Evolutionary conservation across 2,329 filamentous ascomycete genomes (phyloP), one percentile per base, ranked within the genome.

Genomic region (Pestalotiopsis sp.): DNA sequence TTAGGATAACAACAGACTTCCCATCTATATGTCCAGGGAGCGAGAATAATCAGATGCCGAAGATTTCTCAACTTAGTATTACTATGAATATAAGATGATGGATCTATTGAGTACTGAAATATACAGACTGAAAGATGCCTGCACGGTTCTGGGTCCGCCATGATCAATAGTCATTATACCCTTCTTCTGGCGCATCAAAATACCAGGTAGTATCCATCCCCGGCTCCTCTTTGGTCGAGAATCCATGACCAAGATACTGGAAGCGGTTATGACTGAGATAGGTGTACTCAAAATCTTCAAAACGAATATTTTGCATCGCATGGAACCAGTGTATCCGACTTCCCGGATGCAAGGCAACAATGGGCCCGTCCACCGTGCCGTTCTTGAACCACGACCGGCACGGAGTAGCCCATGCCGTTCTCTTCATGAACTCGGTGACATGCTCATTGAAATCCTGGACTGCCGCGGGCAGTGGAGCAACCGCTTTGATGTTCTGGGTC

Each of bases 331-430:
- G 61, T 23, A 63, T 23, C 17, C 61, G 25, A 41, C 61, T 63
- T 12, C 61, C 61, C 0, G 61, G 61, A 11, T 63, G 36, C n/a
- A 63, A n/a, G 2, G 25, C 61, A 4, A 63, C 61, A 20, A 38
- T 23, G 17, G 45, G 45, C 5, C 61, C 61, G 14, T 27, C 36
- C 0, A 36, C 61, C 27, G 25, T 36, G 61, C 61, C 61, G 11
- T 63, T 63, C 9, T 63, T 63, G 61, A 63, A 63, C 61, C 62
- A 65, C 11, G 27, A 41, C 39, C 62, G 36, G 14, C 62, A 65
- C 23, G 38, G 38, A 9, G 27, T 65, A 20, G 62, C 62, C 62
- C 62, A 65, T 12, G 62, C 62, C 20, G 39, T 65, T 20, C 62
- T 31, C 38, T 31, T 31, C 38, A 65, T 14, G 62, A 65, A 65